A percentile compares a stretch with the other conserved stretches of the same genome.
Evolutionary conservation across 257 asterid genomes (phyloP).

Genomic region (Plectranthus barbatus): DNA sequence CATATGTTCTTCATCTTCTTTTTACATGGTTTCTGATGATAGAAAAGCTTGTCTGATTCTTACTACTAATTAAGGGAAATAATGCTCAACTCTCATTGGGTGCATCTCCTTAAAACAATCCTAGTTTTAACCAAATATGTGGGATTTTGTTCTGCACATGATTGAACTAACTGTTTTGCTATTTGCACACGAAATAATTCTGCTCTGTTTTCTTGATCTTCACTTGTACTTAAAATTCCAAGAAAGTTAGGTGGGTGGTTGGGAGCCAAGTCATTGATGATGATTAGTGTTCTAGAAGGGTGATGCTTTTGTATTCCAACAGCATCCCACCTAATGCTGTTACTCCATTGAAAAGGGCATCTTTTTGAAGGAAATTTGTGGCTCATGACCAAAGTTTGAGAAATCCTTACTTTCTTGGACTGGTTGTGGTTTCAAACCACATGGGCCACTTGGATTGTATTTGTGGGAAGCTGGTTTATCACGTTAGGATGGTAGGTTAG

Average conservation of each 20-base stretch:
- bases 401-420: not conserved
- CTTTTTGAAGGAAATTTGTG: not conserved
- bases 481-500: not conserved
- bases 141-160: too few relatives aligned
- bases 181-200: too few relatives aligned
- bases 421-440: not conserved
- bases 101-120: too few relatives aligned
- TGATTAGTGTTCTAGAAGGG: not conserved
- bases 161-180: too few relatives aligned
- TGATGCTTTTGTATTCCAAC: not conserved
- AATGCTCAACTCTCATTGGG: too few relatives aligned
- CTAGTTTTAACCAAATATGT: too few relatives aligned
- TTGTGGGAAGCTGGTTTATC: not conserved
- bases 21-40: too few relatives aligned
- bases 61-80: too few relatives aligned
- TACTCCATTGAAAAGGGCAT: not conserved
- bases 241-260: not conserved
- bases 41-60: too few relatives aligned
- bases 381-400: not conserved
- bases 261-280: slow-evolving; percentile 1
- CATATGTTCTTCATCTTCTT: too few relatives aligned
- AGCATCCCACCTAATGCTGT: slow-evolving; percentile 1
- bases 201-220: too few relatives aligned
- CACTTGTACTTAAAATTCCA: too few relatives aligned
- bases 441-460: not conserved